Percentiles rank a stretch among this genome's conserved stretches.
Evolutionary conservation across 306 rosid species (phyloP).

Genomic region (Medicago ruthenica): DNA sequence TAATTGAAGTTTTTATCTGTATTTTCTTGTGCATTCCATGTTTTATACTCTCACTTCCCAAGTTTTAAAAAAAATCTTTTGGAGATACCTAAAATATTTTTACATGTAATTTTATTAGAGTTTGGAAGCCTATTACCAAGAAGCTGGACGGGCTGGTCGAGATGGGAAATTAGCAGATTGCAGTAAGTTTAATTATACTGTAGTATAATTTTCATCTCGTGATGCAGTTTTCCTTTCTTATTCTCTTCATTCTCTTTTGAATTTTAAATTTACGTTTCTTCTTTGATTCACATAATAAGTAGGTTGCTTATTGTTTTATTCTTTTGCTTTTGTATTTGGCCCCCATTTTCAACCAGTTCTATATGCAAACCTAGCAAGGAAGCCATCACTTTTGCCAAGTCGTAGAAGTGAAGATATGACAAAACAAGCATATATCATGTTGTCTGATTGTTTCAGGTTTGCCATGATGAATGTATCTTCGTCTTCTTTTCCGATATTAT

Average conservation of each 20-base stretch:
- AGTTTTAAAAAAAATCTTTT: neutral
- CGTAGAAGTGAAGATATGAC: constrained; percentile 77
- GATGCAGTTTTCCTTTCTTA: constrained; percentile 24
- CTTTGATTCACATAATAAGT: constrained; percentile 31
- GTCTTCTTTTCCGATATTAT: constrained; percentile 24
- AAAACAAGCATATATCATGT: constrained; percentile 77
- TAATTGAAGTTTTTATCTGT: constrained; percentile 24
- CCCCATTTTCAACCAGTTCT: constrained; percentile 61
- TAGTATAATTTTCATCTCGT: constrained; percentile 12
- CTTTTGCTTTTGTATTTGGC: constrained; percentile 16
- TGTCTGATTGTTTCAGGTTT: constrained; percentile 95
- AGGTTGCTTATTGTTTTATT: constrained; percentile 17
- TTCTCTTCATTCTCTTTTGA: constrained; percentile 7
- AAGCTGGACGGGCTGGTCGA: constrained; percentile 98
- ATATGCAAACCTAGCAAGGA: constrained; percentile 73
- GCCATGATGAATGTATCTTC: constrained; percentile 40
- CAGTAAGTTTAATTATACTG: constrained; percentile 57
- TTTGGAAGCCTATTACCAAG: constrained; percentile 96
- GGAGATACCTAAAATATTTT: constrained; percentile 31
- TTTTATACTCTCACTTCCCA: constrained; percentile 22
- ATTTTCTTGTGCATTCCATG: constrained; percentile 35
- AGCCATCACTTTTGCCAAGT: constrained; percentile 88
- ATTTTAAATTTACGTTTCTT: constrained; percentile 28
- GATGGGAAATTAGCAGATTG: constrained; percentile 92
- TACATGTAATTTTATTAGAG: constrained; percentile 61